Base-by-base conservation (phyloP, 768 basidiomycete genomes). In the Amanita pseudoporphyria region DNA sequence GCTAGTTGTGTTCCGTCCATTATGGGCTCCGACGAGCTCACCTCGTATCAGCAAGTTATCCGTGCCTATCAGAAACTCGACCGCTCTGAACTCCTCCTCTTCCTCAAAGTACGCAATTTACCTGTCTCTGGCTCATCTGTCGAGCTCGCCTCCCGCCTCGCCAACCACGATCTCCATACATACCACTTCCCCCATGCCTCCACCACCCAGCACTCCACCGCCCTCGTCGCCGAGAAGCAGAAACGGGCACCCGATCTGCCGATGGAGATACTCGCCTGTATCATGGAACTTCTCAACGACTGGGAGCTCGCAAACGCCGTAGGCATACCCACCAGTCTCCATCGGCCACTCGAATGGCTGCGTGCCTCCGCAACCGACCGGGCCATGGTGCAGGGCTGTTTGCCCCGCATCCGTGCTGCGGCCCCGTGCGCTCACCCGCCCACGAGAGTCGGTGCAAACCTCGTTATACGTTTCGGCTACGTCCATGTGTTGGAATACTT, bases 271-370 rank as follows among this genome's bases (percentile, higher is more conserved):
- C 63, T 90, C 22, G 81, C 83, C 9, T 77, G 84, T 44, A 87
- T 90, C 52, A 64, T 90, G 64, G 84, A 90, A 51, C 77, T 84
- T 55, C 63, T 88, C 7, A 86, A 83, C 12, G 83, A 89, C 61
- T 94, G 89, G 87, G 85, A 91, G 57, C 79, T 94, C 7, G 71
- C 82, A 10, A 82, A 79, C 52, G 82, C 90, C 12, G 77, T 92
- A 31, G 79, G 82, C 16, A 68, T 91, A 1, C 84, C 82, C 9
- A 87, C 87, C 5, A 78, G 78, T 7, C 62, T 92, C 0, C 64
- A 76, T 4, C 73, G 70, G 22, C 87, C 88, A 9, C 64, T 69
- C 5, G 80, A 82, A 19, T 94, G 91, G 91, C 68, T 67, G 42
- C 76, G 76, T 36, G 85, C 90, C 6, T 78, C 82, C 16, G 58